Conservation (phyloP, 441 rosid genomes). For the Corymbia citriodora region DNA sequence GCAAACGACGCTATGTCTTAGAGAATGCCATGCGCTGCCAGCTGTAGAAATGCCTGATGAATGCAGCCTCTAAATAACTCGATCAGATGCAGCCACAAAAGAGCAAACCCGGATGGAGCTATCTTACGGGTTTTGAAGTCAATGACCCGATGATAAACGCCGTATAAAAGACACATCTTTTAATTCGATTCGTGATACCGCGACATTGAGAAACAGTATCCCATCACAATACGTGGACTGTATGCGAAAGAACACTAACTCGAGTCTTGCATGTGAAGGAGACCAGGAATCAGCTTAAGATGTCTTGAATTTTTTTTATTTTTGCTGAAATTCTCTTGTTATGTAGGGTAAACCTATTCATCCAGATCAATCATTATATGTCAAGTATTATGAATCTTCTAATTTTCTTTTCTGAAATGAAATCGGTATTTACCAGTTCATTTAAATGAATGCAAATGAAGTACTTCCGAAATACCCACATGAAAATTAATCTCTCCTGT, state of each 20-base stretch:
- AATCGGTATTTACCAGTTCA: accelerated
- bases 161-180: background rate
- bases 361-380: background rate
- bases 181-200: background rate
- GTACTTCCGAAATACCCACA: background rate
- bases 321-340: accelerated
- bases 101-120: background rate
- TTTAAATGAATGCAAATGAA: background rate
- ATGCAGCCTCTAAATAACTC: background rate
- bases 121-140: background rate
- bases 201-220: background rate
- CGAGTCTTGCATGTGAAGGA: background rate
- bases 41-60: background rate
- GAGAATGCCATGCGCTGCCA: background rate
- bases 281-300: background rate
- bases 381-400: background rate
- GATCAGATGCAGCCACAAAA: background rate
- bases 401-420: background rate
- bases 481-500: background rate
- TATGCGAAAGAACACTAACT: background rate
- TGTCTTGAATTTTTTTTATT: background rate
- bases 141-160: background rate
- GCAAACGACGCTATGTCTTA: background rate
- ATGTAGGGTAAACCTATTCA: accelerated
- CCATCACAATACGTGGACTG: background rate